Evolutionary conservation across 2,329 filamentous ascomycete genomes (phyloP).

Genomic region (Alternaria gaisen): DNA sequence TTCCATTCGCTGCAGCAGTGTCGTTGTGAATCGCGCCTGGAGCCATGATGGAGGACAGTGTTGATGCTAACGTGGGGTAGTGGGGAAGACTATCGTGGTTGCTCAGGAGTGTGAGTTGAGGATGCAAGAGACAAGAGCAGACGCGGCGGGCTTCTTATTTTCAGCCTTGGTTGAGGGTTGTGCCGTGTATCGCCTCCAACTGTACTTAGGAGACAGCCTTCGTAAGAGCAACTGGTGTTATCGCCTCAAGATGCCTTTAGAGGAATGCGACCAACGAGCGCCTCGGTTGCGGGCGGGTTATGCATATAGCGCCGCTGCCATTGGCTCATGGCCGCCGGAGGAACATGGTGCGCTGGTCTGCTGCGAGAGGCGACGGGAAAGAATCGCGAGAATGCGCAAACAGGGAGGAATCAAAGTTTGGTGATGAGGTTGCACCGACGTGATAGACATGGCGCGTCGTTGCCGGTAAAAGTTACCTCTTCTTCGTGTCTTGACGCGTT

Average conservation of each 20-base stretch:
- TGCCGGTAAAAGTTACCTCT: conserved; percentile 30
- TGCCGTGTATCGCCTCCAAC: conserved; percentile 39
- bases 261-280: conserved; percentile 20
- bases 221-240: conserved; percentile 17
- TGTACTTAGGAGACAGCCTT: conserved; percentile 32
- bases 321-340: conserved; percentile 27
- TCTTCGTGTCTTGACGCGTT: conserved; percentile 22
- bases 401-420: background rate
- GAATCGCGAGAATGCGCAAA: conserved; percentile 4
- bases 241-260: conserved; percentile 33
- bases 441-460: conserved; percentile 4
- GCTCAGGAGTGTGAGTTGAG: conserved; percentile 4
- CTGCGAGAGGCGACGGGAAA: background rate
- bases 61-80: conserved; percentile 28
- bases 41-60: conserved; percentile 39
- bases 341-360: conserved; percentile 6
- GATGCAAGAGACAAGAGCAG: conserved; percentile 13
- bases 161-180: conserved; percentile 20
- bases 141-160: conserved; percentile 32
- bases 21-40: conserved; percentile 46
- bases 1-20: conserved; percentile 29
- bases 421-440: background rate
- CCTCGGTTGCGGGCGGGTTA: conserved; percentile 36
- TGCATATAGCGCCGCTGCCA: conserved; percentile 28
- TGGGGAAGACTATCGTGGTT: conserved; percentile 19